Conservation (phyloP, 306 rosid genomes). For the Potentilla sterilis region DNA sequence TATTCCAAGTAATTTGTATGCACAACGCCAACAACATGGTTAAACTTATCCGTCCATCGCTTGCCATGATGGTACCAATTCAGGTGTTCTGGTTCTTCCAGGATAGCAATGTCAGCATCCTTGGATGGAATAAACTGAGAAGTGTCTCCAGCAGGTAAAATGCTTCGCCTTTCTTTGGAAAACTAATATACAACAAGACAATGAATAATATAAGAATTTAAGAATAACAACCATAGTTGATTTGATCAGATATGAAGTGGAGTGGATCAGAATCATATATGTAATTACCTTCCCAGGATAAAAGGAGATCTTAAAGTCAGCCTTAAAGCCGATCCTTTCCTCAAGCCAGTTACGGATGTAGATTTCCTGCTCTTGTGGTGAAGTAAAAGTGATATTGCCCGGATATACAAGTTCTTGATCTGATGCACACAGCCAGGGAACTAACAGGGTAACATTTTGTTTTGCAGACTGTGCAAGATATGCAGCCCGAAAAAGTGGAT, state of each 20-base stretch:
- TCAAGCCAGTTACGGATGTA: constrained; percentile 96
- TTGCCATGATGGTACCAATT: constrained; percentile 98
- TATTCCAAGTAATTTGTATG: constrained; percentile 97
- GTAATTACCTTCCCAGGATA: constrained; percentile 90
- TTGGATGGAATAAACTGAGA: constrained; percentile 83
- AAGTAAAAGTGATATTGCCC: constrained; percentile 65
- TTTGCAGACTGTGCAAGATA: constrained; percentile 77
- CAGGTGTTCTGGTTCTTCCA: constrained; percentile 96
- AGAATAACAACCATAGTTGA: constrained; percentile 14
- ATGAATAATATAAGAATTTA: constrained; percentile 23
- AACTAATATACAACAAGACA: constrained; percentile 47
- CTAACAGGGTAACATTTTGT: constrained; percentile 80
- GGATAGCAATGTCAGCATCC: constrained; percentile 93
- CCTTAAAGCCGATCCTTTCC: constrained; percentile 89
- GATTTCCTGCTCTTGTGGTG: constrained; percentile 89
- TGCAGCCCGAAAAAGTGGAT: constrained; percentile 96
- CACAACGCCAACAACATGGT: constrained; percentile 93
- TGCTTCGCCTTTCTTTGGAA: constrained; percentile 79
- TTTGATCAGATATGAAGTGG: constrained; percentile 12
- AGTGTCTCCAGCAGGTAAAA: constrained; percentile 94
- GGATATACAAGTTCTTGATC: constrained; percentile 96
- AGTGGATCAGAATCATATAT: constrained; percentile 12
- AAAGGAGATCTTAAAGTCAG: constrained; percentile 89
- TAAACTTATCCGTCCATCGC: constrained; percentile 95
- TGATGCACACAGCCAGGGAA: constrained; percentile 93